Base-by-base conservation (phyloP, 768 basidiomycete species). In the Boletus subparvulus region DNA sequence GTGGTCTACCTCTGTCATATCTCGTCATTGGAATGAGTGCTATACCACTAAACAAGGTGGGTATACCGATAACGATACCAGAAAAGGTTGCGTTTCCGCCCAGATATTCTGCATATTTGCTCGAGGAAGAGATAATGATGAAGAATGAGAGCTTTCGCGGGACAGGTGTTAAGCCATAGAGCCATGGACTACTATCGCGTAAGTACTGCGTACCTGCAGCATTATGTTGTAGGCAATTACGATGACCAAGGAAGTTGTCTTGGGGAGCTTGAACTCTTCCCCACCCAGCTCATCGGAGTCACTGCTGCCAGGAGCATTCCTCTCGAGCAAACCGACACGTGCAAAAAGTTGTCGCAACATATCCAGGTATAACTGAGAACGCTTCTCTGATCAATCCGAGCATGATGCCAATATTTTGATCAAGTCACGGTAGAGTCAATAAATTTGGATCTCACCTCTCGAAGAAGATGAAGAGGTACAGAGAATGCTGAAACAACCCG, bases 1-100 rank as follows among this genome's bases (percentile, higher is more conserved):
- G 5, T 30, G 40, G 71, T 42, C 54, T 52, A 82, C 87, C 85
- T 78, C 72, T 71, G 63, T 88, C 87, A 19, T 75, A 73, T 64
- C 66, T 79, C 43, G 79, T 78, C 50, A 88, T 69, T 4, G 84
- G 84, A 17, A 87, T 64, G 14, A 89, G 75, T 1, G 77, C 69
- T 0, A 89, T 58, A 1, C 84, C 86, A 33, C 85, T 80, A 55
- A 87, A 79, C 3, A 82, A 70, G 11, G 83, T 81, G 11, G 86
- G 88, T 56, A 89, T 85, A 61, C 87, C 87, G 55, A 87, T 77
- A 35, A 77, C 79, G 7, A 90, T 63, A 50, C 87, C 86, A 36
- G 86, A 83, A 66, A 89, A 90, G 0, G 84, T 85, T n/a, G 84
- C 74, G n/a, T 74, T 79, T 17, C 87, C 87, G 24, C 86, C 86